Conservation (phyloP, 768 basidiomycete species). For the Grammothele lineata region DNA sequence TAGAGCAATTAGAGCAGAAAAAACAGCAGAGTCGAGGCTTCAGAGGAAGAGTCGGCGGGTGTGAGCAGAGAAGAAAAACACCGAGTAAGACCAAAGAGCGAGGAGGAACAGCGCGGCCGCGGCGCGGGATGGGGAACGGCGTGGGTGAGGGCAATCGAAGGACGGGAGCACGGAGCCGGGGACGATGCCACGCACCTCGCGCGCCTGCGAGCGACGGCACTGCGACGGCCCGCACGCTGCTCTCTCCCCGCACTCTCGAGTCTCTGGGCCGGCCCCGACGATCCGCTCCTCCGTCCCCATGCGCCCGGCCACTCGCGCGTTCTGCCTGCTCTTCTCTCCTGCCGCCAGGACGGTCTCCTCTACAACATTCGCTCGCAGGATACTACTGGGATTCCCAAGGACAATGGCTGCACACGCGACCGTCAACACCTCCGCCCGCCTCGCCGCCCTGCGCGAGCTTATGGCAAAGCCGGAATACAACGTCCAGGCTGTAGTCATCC, state of each 20-base stretch:
- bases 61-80: not conserved
- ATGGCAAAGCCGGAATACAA: slow-evolving; percentile 54
- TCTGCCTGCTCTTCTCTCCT: slow-evolving; percentile 10
- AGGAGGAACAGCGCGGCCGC: too few species aligned
- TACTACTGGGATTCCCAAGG: not conserved
- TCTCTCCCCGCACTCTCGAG: too few species aligned
- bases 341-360: slow-evolving; percentile 1
- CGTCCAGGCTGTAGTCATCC: slow-evolving; percentile 76
- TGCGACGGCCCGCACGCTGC: too few species aligned
- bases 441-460: slow-evolving; percentile 61
- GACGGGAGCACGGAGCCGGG: too few species aligned
- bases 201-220: not conserved
- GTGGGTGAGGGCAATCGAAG: not conserved
- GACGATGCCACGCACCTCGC: slow-evolving; percentile 3
- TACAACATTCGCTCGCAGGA: too few species aligned
- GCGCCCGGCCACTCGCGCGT: too few species aligned
- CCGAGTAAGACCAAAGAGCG: not conserved
- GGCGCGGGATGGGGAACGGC: not conserved
- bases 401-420: slow-evolving; percentile 37
- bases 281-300: too few species aligned
- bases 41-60: not conserved
- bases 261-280: too few species aligned
- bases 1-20: not conserved
- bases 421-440: slow-evolving; percentile 60
- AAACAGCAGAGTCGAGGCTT: not conserved